Evolutionary conservation across 2,329 filamentous ascomycete species (phyloP).

Genomic region (Penicillium occitanis): DNA sequence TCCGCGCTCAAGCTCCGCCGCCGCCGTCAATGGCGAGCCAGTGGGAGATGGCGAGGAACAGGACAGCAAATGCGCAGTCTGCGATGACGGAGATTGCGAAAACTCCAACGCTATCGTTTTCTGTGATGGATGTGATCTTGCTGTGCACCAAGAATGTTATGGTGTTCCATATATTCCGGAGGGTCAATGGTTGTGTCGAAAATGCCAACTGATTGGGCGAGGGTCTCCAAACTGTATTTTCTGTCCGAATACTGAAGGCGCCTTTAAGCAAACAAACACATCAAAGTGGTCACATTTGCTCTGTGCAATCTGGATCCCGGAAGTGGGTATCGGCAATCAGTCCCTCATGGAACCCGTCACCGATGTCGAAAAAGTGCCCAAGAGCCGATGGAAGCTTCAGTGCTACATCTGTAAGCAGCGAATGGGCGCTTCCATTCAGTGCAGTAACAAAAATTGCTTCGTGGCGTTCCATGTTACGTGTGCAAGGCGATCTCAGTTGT

Average conservation of each 20-base stretch:
- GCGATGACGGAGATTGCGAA: conserved; percentile 98
- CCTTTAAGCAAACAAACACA: conserved; percentile 96
- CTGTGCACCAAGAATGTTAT: conserved; percentile 98
- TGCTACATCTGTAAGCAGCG: conserved; percentile 97
- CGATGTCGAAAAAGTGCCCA: conserved; percentile 96
- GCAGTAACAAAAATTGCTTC: conserved; percentile 95
- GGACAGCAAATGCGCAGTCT: conserved; percentile 96
- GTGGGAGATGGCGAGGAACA: conserved; percentile 81
- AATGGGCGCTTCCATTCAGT: conserved; percentile 98
- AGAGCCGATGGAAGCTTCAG: conserved; percentile 85
- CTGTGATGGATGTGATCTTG: conserved; percentile 95
- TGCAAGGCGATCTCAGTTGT: conserved; percentile 80
- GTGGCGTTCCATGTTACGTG: conserved; percentile 97
- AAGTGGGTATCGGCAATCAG: conserved; percentile 90
- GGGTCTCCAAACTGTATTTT: conserved; percentile 96
- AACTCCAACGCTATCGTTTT: conserved; percentile 99
- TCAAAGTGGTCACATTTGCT: conserved; percentile 96
- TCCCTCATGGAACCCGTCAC: conserved; percentile 98
- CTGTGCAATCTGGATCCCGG: conserved; percentile 97
- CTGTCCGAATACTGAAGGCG: conserved; percentile 94
- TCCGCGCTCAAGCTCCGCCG: conserved; percentile 88
- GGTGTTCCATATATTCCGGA: conserved; percentile 98
- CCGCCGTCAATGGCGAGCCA: conserved; percentile 91
- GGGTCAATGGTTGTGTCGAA: conserved; percentile 95
- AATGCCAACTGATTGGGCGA: conserved; percentile 91